Conservation (phyloP, 2,329 filamentous ascomycete genomes). For the Knoxdaviesia proteae region DNA sequence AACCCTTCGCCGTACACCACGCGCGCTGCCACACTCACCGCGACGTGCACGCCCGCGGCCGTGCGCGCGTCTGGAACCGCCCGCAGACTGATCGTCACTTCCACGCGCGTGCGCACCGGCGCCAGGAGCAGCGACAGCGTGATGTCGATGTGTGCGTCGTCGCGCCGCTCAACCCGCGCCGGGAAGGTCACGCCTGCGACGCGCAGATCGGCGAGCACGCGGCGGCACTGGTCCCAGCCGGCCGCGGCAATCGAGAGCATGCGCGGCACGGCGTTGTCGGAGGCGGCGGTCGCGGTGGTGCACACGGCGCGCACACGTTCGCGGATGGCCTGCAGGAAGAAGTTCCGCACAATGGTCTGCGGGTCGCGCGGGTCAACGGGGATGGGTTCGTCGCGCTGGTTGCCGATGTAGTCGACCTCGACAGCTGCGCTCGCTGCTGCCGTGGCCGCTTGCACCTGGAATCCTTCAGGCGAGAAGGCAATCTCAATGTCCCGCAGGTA, state of each 20-base stretch:
- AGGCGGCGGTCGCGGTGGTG: slow-evolving; percentile 29
- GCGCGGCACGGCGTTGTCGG: too few relatives aligned
- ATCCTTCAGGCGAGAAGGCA: slow-evolving; percentile 45
- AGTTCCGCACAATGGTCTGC: slow-evolving; percentile 45
- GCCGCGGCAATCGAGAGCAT: slow-evolving; percentile 38
- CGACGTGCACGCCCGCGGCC: slow-evolving; percentile 25
- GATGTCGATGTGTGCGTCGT: slow-evolving; percentile 45
- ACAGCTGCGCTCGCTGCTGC: too few relatives aligned
- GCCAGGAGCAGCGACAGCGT: slow-evolving; percentile 39
- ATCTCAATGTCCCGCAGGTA: slow-evolving; percentile 55
- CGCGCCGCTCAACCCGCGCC: slow-evolving; percentile 39
- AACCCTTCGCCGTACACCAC: slow-evolving; percentile 64
- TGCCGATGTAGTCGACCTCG: slow-evolving; percentile 4
- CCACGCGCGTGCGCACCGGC: slow-evolving; percentile 46
- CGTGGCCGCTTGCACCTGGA: slow-evolving; percentile 15
- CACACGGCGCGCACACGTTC: slow-evolving; percentile 40
- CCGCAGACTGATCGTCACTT: slow-evolving; percentile 35
- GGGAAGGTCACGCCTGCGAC: slow-evolving; percentile 42
- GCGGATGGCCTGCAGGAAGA: slow-evolving; percentile 53
- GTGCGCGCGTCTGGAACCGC: slow-evolving; percentile 15
- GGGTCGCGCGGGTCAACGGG: slow-evolving; percentile 36
- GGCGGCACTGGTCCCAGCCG: slow-evolving; percentile 44
- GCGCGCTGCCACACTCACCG: slow-evolving; percentile 30
- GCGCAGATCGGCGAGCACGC: slow-evolving; percentile 37
- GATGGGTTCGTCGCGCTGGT: slow-evolving; percentile 30